These are phyloP conservation scores for Chiua virens DNA, from an alignment of 768 basidiomycete genomes.

Conservation along the genomic window DNA sequence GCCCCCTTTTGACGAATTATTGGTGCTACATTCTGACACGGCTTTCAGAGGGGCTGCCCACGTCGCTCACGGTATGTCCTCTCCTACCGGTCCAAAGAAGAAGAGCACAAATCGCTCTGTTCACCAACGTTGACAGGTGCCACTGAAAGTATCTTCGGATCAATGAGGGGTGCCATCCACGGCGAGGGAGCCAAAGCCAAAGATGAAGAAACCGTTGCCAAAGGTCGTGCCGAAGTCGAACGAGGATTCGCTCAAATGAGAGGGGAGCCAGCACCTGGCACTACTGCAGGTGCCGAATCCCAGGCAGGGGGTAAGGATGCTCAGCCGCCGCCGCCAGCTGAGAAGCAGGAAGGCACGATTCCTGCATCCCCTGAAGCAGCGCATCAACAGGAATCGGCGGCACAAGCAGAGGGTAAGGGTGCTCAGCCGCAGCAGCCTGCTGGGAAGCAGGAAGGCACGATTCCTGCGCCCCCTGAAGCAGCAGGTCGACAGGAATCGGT, in stretches of 20 bases:
- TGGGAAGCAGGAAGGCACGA: background rate
- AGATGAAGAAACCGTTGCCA: conserved; percentile 36
- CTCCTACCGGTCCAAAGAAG: background rate
- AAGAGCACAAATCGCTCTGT: no score
- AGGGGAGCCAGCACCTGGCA: conserved; percentile 2
- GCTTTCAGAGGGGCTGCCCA: conserved; percentile 33
- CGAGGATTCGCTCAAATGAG: conserved; percentile 37
- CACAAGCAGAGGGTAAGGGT: background rate
- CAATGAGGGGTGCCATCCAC: conserved; percentile 41
- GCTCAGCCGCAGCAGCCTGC: background rate
- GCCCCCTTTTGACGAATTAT: background rate
- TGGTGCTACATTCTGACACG: background rate
- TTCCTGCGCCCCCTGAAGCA: background rate
- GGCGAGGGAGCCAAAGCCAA: conserved; percentile 24
- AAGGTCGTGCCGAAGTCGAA: conserved; percentile 42
- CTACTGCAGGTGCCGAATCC: background rate
- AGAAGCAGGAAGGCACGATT: background rate
- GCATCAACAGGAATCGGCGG: background rate
- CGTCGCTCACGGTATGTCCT: conserved; percentile 35
- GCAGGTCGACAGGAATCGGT: background rate
- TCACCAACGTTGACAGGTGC: conserved; percentile 33
- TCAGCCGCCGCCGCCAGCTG: background rate
- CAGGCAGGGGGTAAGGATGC: background rate
- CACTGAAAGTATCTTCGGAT: conserved; percentile 47
- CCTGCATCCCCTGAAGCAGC: background rate